Base-by-base conservation (phyloP, 345 rosid species). In the Mangifera indica region DNA sequence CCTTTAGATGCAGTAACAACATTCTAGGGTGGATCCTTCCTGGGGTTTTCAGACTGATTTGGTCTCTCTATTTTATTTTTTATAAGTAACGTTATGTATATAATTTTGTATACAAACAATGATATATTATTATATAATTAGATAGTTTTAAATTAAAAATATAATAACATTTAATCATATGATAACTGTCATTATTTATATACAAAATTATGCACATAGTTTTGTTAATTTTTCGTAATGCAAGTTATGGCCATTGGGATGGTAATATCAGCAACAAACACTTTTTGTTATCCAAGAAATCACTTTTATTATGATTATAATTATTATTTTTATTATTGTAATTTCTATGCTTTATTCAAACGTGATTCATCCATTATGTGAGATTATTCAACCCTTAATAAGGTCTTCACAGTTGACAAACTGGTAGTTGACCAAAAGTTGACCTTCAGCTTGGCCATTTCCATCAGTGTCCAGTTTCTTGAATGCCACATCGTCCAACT, bases 1-100 rank as follows among this genome's bases (percentile, higher is more conserved):
- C 90, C 0, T 87, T 89, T 59, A 90, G 94, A 7, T 72, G 86
- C 54, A 87, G 91, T 81, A 89, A 89, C 87, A 87, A 83, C 77
- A 85, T 84, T 37, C 86, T 86, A 13, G 90, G 74, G 25, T 89
- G 94, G 91, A 83, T 89, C 70, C 83, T 87, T 49, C 3, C 86
- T 3, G 94, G 87, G 1, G 85, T 86, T 48, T 87, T 89, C 21
- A 87, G 82, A 10, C 75, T 89, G 81, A 87, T 87, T 69, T 89
- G 94, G 91, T 5, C 87, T 7, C 69, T 89, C 60, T 89, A 89
- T 78, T 20, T 63, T 42, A 20, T 72, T 46, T 87, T n/a, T n/a
- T n/a, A n/a, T n/a, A n/a, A n/a, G n/a, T n/a, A n/a, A n/a, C n/a
- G n/a, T n/a, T n/a, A n/a, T n/a, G n/a, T n/a, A n/a, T n/a, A n/a